Conservation (phyloP, 345 rosid species). For the Viola odorata region DNA sequence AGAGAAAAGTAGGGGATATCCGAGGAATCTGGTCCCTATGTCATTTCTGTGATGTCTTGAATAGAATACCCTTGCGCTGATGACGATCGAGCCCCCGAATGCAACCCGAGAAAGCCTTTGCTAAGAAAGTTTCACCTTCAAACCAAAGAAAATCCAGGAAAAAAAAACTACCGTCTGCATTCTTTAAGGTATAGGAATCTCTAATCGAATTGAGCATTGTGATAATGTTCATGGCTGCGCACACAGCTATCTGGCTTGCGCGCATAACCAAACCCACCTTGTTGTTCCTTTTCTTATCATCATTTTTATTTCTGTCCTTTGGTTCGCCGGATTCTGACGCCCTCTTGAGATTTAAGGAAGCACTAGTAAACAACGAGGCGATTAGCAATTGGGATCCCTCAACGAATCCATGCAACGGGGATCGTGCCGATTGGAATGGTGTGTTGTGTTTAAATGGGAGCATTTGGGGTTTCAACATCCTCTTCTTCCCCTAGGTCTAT, state of each 20-base stretch:
- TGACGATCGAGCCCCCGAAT: too few species aligned
- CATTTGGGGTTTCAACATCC: constrained; percentile 63
- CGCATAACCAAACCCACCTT: constrained; percentile 4
- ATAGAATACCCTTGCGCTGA: too few species aligned
- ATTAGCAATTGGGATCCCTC: constrained; percentile 37
- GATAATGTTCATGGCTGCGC: constrained; percentile 22
- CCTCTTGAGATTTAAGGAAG: constrained; percentile 15
- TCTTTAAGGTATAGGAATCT: neutral
- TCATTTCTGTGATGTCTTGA: too few species aligned
- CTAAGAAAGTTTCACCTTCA: neutral
- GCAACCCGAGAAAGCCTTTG: too few species aligned
- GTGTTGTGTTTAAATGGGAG: constrained; percentile 40
- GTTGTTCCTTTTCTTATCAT: neutral
- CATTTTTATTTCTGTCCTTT: neutral
- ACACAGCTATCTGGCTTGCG: constrained; percentile 16
- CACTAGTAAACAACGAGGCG: constrained; percentile 2
- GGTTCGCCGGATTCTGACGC: constrained; percentile 11
- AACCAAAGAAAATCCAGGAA: neutral
- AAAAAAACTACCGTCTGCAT: neutral
- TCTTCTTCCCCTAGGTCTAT: too few species aligned
- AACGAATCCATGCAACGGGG: constrained; percentile 31
- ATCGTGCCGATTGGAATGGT: constrained; percentile 48
- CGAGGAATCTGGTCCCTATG: too few species aligned
- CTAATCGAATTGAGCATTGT: neutral
- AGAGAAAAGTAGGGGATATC: too few species aligned